Evolutionary conservation across 2,329 filamentous ascomycete species (phyloP).

Genomic region (Penicillium hordei): DNA sequence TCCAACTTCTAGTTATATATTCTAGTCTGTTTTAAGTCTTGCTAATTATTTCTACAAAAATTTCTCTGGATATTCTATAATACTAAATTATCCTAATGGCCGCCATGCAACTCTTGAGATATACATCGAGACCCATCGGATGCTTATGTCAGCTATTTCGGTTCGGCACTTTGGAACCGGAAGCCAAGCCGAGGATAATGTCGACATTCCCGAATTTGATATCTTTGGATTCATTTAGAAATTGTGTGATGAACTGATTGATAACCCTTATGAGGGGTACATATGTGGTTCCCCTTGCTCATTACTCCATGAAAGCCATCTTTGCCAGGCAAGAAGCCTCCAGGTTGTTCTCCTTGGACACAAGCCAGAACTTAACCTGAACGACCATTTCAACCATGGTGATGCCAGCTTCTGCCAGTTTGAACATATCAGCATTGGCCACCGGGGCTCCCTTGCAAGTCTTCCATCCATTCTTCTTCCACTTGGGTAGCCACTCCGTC

Average conservation of each 20-base stretch:
- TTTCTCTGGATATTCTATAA: neutral
- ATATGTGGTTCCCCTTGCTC: neutral
- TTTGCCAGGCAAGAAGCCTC: conserved; percentile 2
- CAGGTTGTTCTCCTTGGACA: conserved; percentile 24
- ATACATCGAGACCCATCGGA: neutral
- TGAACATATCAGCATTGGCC: conserved; percentile 25
- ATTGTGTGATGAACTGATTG: neutral
- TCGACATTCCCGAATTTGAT: neutral
- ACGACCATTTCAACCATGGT: conserved; percentile 20
- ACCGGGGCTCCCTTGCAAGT: conserved; percentile 25
- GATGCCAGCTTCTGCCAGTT: conserved; percentile 19
- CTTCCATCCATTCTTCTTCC: conserved; percentile 32
- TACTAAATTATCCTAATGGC: no score
- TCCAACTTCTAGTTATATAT: neutral
- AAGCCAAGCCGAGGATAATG: neutral
- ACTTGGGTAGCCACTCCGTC: conserved; percentile 33
- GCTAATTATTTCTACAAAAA: neutral
- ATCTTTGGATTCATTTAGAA: neutral
- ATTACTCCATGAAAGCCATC: neutral
- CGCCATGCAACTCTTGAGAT: neutral
- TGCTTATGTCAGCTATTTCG: conserved; percentile 4
- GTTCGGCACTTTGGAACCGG: conserved; percentile 1
- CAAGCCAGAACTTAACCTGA: conserved; percentile 30
- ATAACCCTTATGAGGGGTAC: neutral
- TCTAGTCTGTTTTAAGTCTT: neutral